Percentiles rank a stretch among this genome's conserved stretches.
phyloP scores from a whole-genome alignment of 768 basidiomycete species.

The Candolleomyces eurysporus region DNA sequence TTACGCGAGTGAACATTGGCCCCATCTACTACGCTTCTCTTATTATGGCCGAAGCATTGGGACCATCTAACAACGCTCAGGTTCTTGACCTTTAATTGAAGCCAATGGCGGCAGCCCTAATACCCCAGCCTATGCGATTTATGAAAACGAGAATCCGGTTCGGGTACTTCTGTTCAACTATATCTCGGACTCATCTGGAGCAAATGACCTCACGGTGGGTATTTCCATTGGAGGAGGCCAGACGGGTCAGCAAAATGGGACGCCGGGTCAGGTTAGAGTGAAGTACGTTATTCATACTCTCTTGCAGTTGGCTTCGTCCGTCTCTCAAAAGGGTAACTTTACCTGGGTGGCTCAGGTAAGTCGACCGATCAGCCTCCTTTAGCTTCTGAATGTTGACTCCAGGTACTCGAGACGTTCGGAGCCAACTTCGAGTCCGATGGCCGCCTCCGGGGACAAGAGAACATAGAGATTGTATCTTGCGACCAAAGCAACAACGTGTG shows the following conservation, averaged over 20 bases:
- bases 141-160: slow-evolving; percentile 62
- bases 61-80: slow-evolving; percentile 60
- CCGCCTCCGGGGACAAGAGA: slow-evolving; percentile 47
- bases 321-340: slow-evolving; percentile 54
- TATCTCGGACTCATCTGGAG: slow-evolving; percentile 57
- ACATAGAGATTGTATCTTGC: slow-evolving; percentile 57
- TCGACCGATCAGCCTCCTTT: neutral
- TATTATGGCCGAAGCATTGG: slow-evolving; percentile 67
- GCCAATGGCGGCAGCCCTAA: slow-evolving; percentile 46
- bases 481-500: slow-evolving; percentile 50
- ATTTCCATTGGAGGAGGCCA: slow-evolving; percentile 47
- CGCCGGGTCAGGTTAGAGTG: slow-evolving; percentile 50
- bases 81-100: slow-evolving; percentile 67
- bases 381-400: no score
- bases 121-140: slow-evolving; percentile 72
- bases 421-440: slow-evolving; percentile 64
- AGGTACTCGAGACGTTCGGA: slow-evolving; percentile 49
- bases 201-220: slow-evolving; percentile 43
- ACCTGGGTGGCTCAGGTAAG: slow-evolving; percentile 61
- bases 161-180: slow-evolving; percentile 75
- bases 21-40: slow-evolving; percentile 74
- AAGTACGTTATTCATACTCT: no score
- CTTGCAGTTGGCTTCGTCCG: slow-evolving; percentile 42
- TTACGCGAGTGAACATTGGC: slow-evolving; percentile 72
- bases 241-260: slow-evolving; percentile 33